A percentile compares a stretch with the other conserved stretches of the same genome.
phyloP scores from a whole-genome alignment of 2,329 filamentous ascomycete genomes.

The Ceratocystis destructans region DNA sequence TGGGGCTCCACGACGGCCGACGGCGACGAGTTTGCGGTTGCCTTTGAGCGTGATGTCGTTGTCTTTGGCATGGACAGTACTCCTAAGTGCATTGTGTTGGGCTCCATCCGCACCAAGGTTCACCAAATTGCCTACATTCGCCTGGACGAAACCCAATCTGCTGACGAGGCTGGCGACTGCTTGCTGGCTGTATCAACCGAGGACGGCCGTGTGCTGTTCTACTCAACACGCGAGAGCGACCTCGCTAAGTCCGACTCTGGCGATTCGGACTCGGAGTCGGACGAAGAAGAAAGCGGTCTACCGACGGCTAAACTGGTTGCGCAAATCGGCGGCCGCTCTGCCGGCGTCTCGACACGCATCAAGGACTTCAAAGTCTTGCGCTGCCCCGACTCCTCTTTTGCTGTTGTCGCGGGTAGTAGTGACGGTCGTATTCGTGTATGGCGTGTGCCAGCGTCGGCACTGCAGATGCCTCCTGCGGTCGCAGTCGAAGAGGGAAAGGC shows the following conservation, averaged over 20 bases:
- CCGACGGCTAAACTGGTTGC: constrained; percentile 53
- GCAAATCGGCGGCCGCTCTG: constrained; percentile 62
- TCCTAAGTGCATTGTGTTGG: constrained; percentile 59
- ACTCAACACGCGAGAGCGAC: constrained; percentile 48
- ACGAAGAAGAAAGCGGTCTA: constrained; percentile 27
- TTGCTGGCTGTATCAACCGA: constrained; percentile 73
- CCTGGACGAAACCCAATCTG: constrained; percentile 35
- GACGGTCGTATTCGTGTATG: constrained; percentile 77
- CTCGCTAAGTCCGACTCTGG: constrained; percentile 26
- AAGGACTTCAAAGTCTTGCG: constrained; percentile 71
- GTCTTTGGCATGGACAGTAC: constrained; percentile 82
- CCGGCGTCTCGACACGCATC: constrained; percentile 55
- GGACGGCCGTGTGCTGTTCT: constrained; percentile 76
- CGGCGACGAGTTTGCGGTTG: constrained; percentile 73
- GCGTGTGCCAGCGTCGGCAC: constrained; percentile 37
- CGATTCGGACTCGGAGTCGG: constrained; percentile 12
- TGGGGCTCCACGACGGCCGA: constrained; percentile 62
- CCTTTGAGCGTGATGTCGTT: constrained; percentile 71
- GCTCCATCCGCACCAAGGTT: constrained; percentile 59
- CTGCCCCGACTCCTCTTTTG: constrained; percentile 30
- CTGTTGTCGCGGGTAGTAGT: constrained; percentile 65
- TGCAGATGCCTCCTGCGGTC: constrained; percentile 18
- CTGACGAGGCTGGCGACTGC: constrained; percentile 25
- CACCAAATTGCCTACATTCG: constrained; percentile 66
- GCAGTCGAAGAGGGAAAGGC: constrained; percentile 24